These are phyloP conservation scores for Nothomitra cinnamomea DNA, from an alignment of 2,329 filamentous ascomycete species.

Conservation along the genomic window DNA sequence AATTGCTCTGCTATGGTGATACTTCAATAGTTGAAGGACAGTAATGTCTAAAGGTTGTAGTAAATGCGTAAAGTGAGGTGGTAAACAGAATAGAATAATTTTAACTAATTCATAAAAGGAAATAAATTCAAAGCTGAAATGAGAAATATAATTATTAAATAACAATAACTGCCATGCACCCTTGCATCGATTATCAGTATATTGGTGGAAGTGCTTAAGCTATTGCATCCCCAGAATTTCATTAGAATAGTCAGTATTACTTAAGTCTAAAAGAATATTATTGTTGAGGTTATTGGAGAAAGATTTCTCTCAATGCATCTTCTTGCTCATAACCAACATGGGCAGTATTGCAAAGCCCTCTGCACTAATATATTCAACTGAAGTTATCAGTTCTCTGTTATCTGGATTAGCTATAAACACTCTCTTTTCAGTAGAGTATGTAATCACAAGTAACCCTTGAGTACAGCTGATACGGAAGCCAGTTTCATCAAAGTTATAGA, in stretches of 20 bases:
- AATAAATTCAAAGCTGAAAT: conserved; percentile 8
- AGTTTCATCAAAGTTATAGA: too few relatives aligned
- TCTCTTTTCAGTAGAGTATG: too few relatives aligned
- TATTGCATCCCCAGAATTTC: conserved; percentile 7
- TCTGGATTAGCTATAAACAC: too few relatives aligned
- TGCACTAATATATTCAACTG: too few relatives aligned
- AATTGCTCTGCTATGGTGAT: conserved; percentile 10
- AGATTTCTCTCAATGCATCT: conserved; percentile 4
- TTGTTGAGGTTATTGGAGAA: conserved; percentile 3
- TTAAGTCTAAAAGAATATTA: background rate
- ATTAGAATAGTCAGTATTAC: conserved; percentile 6
- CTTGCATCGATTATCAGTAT: background rate
- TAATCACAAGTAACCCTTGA: too few relatives aligned
- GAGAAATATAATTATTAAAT: conserved; percentile 6
- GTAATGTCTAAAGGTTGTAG: conserved; percentile 6
- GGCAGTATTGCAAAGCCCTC: conserved; percentile 5
- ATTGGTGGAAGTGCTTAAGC: conserved; percentile 8
- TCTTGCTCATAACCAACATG: conserved; percentile 7
- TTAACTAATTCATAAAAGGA: conserved; percentile 3
- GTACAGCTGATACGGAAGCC: too few relatives aligned
- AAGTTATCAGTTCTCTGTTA: too few relatives aligned
- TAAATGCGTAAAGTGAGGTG: conserved; percentile 7
- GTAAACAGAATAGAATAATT: conserved; percentile 6
- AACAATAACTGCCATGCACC: conserved; percentile 6
- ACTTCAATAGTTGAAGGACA: conserved; percentile 12